Conservation (phyloP, 768 basidiomycete genomes). For the Mycena kentingensis region DNA sequence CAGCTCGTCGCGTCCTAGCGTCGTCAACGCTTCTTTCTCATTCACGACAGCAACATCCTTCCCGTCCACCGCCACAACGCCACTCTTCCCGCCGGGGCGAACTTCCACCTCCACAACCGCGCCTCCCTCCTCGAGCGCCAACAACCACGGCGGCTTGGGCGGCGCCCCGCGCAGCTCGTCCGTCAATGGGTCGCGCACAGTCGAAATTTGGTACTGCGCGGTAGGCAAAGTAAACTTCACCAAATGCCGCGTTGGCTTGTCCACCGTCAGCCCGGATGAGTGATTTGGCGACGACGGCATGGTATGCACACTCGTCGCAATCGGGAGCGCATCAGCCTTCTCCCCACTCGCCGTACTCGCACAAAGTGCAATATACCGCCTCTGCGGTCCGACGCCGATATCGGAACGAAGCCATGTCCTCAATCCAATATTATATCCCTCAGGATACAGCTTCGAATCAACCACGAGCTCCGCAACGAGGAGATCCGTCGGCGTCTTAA, state of each 20-base stretch:
- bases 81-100: slow-evolving; percentile 40
- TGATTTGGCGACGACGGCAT: slow-evolving; percentile 83
- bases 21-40: slow-evolving; percentile 78
- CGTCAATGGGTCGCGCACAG: slow-evolving; percentile 80
- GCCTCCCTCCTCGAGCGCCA: slow-evolving; percentile 60
- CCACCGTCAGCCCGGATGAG: slow-evolving; percentile 59
- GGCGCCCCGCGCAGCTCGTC: slow-evolving; percentile 63
- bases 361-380: slow-evolving; percentile 37
- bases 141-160: slow-evolving; percentile 72
- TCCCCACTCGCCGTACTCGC: slow-evolving; percentile 23
- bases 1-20: slow-evolving; percentile 73
- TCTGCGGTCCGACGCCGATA: slow-evolving; percentile 28
- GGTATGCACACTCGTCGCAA: slow-evolving; percentile 64
- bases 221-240: slow-evolving; percentile 81
- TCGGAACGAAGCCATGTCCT: slow-evolving; percentile 45
- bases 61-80: slow-evolving; percentile 42
- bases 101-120: slow-evolving; percentile 56
- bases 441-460: slow-evolving; percentile 78
- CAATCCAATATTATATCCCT: slow-evolving; percentile 65
- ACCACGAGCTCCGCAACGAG: slow-evolving; percentile 78
- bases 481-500: slow-evolving; percentile 64
- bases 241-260: slow-evolving; percentile 70
- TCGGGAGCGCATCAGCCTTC: slow-evolving; percentile 43
- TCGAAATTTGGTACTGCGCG: slow-evolving; percentile 73
- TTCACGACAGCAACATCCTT: slow-evolving; percentile 60